phyloP scores from a whole-genome alignment of 75 land plant species.

The Cryptomeria japonica region DNA sequence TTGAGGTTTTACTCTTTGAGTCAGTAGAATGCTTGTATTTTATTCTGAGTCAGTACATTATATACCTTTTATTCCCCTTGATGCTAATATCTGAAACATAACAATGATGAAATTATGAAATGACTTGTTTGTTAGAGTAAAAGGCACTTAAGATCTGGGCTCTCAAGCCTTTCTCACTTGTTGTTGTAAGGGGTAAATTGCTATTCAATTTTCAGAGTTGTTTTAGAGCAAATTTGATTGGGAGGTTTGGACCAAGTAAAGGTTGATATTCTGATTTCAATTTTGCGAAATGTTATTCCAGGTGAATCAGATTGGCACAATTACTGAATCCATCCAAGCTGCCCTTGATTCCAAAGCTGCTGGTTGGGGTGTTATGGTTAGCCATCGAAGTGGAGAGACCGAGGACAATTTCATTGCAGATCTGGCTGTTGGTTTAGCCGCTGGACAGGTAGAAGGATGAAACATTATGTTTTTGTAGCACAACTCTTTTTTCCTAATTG shows the following conservation, averaged over 20 bases:
- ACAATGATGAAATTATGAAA: background rate
- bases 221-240: background rate
- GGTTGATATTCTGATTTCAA: slow-evolving; percentile 10
- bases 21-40: background rate
- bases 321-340: slow-evolving; percentile 93
- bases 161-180: background rate
- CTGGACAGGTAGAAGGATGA: slow-evolving; percentile 70
- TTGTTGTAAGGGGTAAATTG: background rate
- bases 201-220: background rate
- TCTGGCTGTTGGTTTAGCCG: slow-evolving; percentile 92
- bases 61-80: background rate
- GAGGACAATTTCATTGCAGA: slow-evolving; percentile 98
- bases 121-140: background rate
- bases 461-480: background rate
- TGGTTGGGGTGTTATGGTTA: slow-evolving; percentile 99
- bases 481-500: background rate
- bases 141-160: background rate
- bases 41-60: background rate
- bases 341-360: slow-evolving; percentile 93
- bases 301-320: slow-evolving; percentile 97
- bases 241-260: background rate
- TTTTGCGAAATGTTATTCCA: slow-evolving; percentile 28
- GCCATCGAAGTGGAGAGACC: slow-evolving; percentile 98
- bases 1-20: background rate
- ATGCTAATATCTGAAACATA: background rate